Evolutionary conservation across 148 eudicot species (phyloP).

Genomic region (Camellia japonica): DNA sequence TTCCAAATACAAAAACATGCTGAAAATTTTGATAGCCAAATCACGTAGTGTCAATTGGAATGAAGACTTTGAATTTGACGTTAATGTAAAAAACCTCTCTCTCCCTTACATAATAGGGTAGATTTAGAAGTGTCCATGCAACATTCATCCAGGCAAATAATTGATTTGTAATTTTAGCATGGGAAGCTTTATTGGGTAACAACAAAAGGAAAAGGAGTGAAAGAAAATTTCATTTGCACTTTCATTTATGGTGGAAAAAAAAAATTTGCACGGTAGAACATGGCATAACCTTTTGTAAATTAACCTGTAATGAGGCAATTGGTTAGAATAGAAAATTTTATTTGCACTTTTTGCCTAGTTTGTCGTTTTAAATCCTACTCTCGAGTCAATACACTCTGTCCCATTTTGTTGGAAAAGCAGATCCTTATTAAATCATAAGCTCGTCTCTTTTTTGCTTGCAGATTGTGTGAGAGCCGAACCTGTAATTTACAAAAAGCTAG

Average conservation of each 20-base stretch:
- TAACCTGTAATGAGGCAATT: background rate
- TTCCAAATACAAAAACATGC: too few species aligned
- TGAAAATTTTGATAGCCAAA: too few species aligned
- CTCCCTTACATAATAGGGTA: too few species aligned
- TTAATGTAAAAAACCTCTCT: too few species aligned
- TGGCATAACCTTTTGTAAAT: background rate
- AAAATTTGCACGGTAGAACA: background rate
- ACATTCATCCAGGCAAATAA: background rate
- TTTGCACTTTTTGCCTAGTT: background rate
- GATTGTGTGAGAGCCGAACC: slow-evolving; percentile 99
- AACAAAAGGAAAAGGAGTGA: too few species aligned
- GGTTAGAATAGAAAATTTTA: background rate
- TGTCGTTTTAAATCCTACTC: background rate
- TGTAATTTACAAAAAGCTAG: slow-evolving; percentile 73
- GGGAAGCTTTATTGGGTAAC: too few species aligned
- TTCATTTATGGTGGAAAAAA: too few species aligned
- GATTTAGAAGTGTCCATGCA: background rate
- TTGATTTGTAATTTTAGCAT: too few species aligned
- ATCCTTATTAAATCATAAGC: background rate
- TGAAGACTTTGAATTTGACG: too few species aligned
- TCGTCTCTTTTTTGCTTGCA: slow-evolving; percentile 23
- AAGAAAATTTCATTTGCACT: too few species aligned
- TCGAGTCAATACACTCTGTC: too few species aligned
- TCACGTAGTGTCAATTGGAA: too few species aligned
- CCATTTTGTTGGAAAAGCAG: background rate